A percentile compares a stretch with the other conserved stretches of the same genome.
phyloP scores from a whole-genome alignment of 495 filamentous ascomycete genomes.

The Lophium mytilinum region DNA sequence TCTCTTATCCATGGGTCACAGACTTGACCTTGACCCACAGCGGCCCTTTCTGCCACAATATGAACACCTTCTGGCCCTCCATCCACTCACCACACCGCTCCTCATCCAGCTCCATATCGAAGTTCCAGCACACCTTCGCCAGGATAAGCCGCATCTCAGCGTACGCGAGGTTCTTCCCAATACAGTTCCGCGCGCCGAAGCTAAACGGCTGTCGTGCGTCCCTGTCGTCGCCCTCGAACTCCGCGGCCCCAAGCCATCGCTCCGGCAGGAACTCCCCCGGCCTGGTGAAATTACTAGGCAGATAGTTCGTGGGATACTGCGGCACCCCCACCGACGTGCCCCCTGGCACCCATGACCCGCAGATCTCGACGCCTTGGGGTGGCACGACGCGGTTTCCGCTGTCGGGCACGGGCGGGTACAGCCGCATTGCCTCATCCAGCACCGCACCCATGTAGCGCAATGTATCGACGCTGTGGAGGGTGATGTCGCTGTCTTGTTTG shows the following conservation, averaged over 20 bases:
- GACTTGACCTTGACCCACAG: too few species aligned
- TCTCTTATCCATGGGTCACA: too few species aligned
- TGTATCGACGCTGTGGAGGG: constrained; percentile 35
- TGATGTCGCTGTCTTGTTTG: constrained; percentile 45
- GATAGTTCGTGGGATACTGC: constrained; percentile 42
- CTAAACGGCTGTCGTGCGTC: constrained; percentile 48
- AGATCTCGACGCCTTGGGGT: constrained; percentile 40
- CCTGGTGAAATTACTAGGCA: constrained; percentile 38
- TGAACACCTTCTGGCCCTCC: too few species aligned
- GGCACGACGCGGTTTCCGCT: constrained; percentile 41
- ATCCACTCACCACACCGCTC: too few species aligned
- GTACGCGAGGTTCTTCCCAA: too few species aligned
- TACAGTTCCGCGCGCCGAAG: constrained; percentile 52
- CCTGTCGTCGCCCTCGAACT: constrained; percentile 38
- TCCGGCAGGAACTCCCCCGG: constrained; percentile 45
- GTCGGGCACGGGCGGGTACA: constrained; percentile 49
- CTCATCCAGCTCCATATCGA: too few species aligned
- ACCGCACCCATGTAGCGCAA: constrained; percentile 51
- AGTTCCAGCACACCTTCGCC: too few species aligned
- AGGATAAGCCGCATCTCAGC: too few species aligned
- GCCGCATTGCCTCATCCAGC: constrained; percentile 49
- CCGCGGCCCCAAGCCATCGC: constrained; percentile 39
- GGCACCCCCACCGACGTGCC: constrained; percentile 42
- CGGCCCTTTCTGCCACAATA: too few species aligned
- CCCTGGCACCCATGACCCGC: constrained; percentile 38